Base-by-base conservation (phyloP, 306 rosid genomes). In the Erythrophleum fordii region DNA sequence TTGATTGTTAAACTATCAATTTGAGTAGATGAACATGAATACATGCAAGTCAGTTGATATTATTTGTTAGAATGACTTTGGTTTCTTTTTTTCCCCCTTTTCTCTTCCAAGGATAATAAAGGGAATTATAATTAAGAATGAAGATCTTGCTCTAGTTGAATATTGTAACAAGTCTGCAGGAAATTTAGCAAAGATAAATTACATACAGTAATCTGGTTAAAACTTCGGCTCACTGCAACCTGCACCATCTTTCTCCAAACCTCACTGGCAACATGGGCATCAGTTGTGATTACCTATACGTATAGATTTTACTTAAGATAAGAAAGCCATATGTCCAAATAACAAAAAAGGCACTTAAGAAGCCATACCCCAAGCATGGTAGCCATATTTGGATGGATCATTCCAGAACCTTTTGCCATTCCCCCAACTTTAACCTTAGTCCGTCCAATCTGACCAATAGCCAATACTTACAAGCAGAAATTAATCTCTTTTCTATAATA, bases 301-400 rank as follows among this genome's bases (percentile, higher is more conserved):
- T 17, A 29, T 23, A 82, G 46, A 74, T 29, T 70, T 58, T 22
- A 70, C 49, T 66, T 82, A 51, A 79, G 39, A 44, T 82, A 55
- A 64, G 82, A 75, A 60, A 55, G 37, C 44, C 12, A 68, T 16
- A 51, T 56, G 49, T 83, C 53, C 48, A 28, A 39, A 72, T 77
- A 56, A 64, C 39, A 78, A 75, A 79, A 68, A 78, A 67, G 65
- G 65, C 80, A 67, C 16, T 18, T 69, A 68, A 80, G 77, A 72
- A 84, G 78, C 78, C 92, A 61, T 89, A 93, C 99, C 68, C 98
- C 99, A 34, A 95, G 97, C 98, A 95, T 79, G 82, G 98, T 93
- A 81, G 98, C 99, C 99, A 95, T 95, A 84, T 93, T 91, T 80
- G 98, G 99, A 83, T 95, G 99, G 86, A 95, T 95, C 99, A 95